These are phyloP conservation scores for Lindgomyces ingoldianus DNA, from an alignment of 495 filamentous ascomycete genomes.

Conservation along the genomic window DNA sequence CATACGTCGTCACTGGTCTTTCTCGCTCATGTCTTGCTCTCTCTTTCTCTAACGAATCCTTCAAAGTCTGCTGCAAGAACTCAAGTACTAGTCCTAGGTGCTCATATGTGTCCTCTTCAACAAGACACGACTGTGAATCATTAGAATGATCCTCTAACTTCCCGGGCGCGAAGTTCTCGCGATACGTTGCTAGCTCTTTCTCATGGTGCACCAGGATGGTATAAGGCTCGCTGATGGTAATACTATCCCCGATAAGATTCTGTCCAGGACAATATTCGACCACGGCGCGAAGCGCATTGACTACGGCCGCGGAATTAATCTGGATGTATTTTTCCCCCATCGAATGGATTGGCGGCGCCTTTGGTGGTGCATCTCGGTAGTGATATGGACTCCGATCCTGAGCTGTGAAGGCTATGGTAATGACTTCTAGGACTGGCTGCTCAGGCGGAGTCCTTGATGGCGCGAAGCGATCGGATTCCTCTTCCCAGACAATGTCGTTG, in stretches of 20 bases:
- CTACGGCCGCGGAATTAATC: slow-evolving; percentile 31
- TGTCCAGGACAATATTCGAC: slow-evolving; percentile 35
- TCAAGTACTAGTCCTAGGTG: slow-evolving; percentile 34
- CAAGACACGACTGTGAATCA: background rate
- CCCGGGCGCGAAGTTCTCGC: slow-evolving; percentile 24
- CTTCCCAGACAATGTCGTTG: slow-evolving; percentile 26
- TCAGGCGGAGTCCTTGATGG: slow-evolving; percentile 17
- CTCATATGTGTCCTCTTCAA: slow-evolving; percentile 33
- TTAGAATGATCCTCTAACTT: background rate
- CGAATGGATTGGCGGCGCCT: slow-evolving; percentile 31
- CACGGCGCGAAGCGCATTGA: slow-evolving; percentile 33
- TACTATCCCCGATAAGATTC: slow-evolving; percentile 25
- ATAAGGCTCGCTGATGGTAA: slow-evolving; percentile 31
- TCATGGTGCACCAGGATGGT: slow-evolving; percentile 33
- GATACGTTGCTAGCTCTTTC: slow-evolving; percentile 32
- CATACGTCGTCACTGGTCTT: slow-evolving; percentile 30
- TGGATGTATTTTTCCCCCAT: slow-evolving; percentile 33
- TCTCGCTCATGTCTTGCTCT: slow-evolving; percentile 32
- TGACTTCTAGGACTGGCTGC: slow-evolving; percentile 31
- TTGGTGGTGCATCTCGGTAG: slow-evolving; percentile 8
- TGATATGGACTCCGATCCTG: slow-evolving; percentile 20
- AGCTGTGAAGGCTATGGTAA: slow-evolving; percentile 22
- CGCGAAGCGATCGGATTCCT: slow-evolving; percentile 27
- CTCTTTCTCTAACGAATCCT: slow-evolving; percentile 30
- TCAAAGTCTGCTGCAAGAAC: slow-evolving; percentile 17